Percentiles rank a stretch among this genome's conserved stretches.
These are phyloP conservation scores for Alternaria gansuensis DNA, from an alignment of 2,329 filamentous ascomycete genomes.

Conservation along the genomic window DNA sequence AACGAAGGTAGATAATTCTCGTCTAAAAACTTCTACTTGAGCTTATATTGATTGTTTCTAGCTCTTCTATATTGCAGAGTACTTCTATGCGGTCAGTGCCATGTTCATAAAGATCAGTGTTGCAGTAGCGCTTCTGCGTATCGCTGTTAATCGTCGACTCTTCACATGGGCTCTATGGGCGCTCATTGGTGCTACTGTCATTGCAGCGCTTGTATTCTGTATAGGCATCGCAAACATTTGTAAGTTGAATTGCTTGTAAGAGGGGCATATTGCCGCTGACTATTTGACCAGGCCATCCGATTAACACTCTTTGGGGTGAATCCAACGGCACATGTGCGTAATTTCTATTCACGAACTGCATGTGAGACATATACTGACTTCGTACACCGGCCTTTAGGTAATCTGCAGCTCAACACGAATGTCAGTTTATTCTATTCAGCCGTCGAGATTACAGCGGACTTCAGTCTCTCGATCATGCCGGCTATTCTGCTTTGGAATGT, in stretches of 20 bases:
- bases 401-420: conserved; percentile 33
- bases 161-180: conserved; percentile 24
- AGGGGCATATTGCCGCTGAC: background rate
- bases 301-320: conserved; percentile 34
- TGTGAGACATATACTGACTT: too few species aligned
- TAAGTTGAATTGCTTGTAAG: conserved; percentile 5
- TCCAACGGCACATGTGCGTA: conserved; percentile 26
- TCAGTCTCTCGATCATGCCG: conserved; percentile 32
- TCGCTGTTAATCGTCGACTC: conserved; percentile 21
- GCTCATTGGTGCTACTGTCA: conserved; percentile 25
- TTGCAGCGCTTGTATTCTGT: conserved; percentile 31
- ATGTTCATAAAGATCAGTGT: conserved; percentile 36
- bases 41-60: conserved; percentile 1
- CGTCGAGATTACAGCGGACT: conserved; percentile 34
- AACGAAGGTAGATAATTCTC: conserved; percentile 22
- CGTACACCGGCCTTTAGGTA: background rate
- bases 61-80: conserved; percentile 35
- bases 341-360: too few species aligned
- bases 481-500: conserved; percentile 35
- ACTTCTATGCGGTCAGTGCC: conserved; percentile 33
- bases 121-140: conserved; percentile 33
- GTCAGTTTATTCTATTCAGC: conserved; percentile 35
- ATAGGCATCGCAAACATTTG: conserved; percentile 35
- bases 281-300: conserved; percentile 25
- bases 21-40: background rate